phyloP scores from a whole-genome alignment of 2,329 filamentous ascomycete genomes.

The Fusarium nygamai region DNA sequence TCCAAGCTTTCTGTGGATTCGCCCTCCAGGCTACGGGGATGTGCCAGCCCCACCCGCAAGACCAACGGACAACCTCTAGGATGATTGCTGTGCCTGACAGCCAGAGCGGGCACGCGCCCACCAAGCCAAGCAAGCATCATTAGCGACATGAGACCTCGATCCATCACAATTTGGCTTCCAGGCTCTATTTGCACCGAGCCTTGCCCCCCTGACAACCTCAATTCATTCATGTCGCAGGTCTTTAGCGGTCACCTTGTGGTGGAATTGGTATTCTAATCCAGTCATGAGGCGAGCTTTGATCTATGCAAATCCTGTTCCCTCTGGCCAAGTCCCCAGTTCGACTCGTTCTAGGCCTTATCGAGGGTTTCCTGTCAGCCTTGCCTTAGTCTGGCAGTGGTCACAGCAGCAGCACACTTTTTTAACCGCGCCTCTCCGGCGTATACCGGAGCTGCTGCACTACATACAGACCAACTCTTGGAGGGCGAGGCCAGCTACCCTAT shows the following conservation, averaged over 20 bases:
- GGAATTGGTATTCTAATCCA: background rate
- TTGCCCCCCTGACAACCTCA: background rate
- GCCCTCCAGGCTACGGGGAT: constrained; percentile 4
- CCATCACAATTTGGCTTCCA: constrained; percentile 32
- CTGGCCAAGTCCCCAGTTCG: background rate
- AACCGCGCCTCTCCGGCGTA: constrained; percentile 30
- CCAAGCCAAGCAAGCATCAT: constrained; percentile 18
- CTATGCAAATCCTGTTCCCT: constrained; percentile 5
- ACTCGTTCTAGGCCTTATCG: background rate
- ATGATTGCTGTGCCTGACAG: constrained; percentile 36
- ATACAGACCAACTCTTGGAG: constrained; percentile 4
- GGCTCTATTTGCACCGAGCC: background rate
- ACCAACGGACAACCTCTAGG: constrained; percentile 24
- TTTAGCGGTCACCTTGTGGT: background rate
- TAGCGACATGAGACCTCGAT: constrained; percentile 28
- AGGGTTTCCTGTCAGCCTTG: constrained; percentile 26
- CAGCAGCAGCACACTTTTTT: background rate
- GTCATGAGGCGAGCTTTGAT: constrained; percentile 8
- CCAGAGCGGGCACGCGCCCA: constrained; percentile 33
- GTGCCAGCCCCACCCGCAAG: constrained; percentile 16
- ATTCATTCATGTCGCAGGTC: background rate
- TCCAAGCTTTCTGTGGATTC: constrained; percentile 17
- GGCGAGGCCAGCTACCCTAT: constrained; percentile 18
- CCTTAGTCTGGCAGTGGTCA: constrained; percentile 17
- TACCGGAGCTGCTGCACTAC: constrained; percentile 19